Conservation (phyloP, 768 basidiomycete species). For the Naganishia friedmannii region DNA sequence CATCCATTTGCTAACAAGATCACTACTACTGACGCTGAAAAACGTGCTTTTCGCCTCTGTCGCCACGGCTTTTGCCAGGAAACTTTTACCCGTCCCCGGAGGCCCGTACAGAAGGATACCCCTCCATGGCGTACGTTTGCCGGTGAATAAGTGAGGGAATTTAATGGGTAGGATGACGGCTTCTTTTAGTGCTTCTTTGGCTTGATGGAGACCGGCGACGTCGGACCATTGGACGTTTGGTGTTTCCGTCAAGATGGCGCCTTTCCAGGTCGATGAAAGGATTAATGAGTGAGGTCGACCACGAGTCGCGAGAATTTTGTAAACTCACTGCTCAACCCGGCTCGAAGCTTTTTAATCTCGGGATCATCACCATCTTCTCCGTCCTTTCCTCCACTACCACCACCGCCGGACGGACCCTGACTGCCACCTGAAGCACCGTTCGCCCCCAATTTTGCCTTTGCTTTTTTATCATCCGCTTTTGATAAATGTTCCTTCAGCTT, state of each 20-base stretch:
- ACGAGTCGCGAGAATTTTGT: too few relatives aligned
- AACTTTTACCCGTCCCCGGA: slow-evolving; percentile 95
- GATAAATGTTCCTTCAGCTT: slow-evolving; percentile 79
- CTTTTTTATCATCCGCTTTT: slow-evolving; percentile 63
- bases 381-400: slow-evolving; percentile 41
- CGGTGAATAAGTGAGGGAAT: slow-evolving; percentile 96
- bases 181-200: slow-evolving; percentile 93
- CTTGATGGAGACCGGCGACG: slow-evolving; percentile 90
- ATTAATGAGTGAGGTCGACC: too few relatives aligned
- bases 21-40: slow-evolving; percentile 91
- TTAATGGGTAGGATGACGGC: slow-evolving; percentile 99
- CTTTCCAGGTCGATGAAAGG: slow-evolving; percentile 38
- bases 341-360: slow-evolving; percentile 93
- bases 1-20: slow-evolving; percentile 99
- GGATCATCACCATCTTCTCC: slow-evolving; percentile 77
- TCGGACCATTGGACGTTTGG: slow-evolving; percentile 98
- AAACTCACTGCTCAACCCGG: slow-evolving; percentile 64
- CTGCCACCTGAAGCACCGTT: slow-evolving; percentile 52
- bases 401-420: slow-evolving; percentile 50
- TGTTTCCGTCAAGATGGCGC: slow-evolving; percentile 85
- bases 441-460: slow-evolving; percentile 58
- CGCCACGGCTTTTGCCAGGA: slow-evolving; percentile 95
- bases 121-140: slow-evolving; percentile 94
- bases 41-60: slow-evolving; percentile 99
- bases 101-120: slow-evolving; percentile 96